Evolutionary conservation across 345 rosid genomes (phyloP).

Genomic region (Murraya koenigii): DNA sequence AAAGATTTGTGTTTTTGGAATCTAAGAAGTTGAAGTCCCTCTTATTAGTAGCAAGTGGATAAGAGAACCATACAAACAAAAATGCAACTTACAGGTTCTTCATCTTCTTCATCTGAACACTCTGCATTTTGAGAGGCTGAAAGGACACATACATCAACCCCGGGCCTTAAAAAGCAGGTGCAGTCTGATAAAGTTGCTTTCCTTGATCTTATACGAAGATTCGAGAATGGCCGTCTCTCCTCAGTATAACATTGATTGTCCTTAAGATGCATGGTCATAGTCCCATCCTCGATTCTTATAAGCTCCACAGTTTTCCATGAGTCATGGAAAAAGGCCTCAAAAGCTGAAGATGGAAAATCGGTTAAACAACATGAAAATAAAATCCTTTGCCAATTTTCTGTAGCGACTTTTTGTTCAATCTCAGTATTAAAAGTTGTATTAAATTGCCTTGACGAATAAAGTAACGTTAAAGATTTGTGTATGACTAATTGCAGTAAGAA

Average conservation of each 20-base stretch:
- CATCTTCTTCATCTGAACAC: slow-evolving; percentile 29
- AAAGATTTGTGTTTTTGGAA: background rate
- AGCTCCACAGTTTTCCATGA: slow-evolving; percentile 65
- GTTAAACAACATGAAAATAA: background rate
- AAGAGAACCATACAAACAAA: background rate
- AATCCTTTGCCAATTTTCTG: background rate
- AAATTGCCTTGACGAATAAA: background rate
- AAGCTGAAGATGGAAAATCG: slow-evolving; percentile 47
- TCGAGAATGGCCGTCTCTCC: slow-evolving; percentile 44
- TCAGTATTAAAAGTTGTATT: background rate
- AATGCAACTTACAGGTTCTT: slow-evolving; percentile 38
- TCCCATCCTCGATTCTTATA: slow-evolving; percentile 52
- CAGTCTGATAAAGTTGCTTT: slow-evolving; percentile 60
- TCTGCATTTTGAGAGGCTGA: slow-evolving; percentile 20
- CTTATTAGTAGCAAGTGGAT: background rate
- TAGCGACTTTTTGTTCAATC: background rate
- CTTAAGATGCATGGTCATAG: slow-evolving; percentile 35
- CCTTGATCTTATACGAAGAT: slow-evolving; percentile 72
- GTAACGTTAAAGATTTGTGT: background rate
- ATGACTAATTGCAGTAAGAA: background rate
- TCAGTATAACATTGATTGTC: slow-evolving; percentile 31
- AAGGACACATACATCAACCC: slow-evolving; percentile 73
- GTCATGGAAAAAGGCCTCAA: slow-evolving; percentile 56
- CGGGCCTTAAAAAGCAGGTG: slow-evolving; percentile 68
- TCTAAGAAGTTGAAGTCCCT: background rate